phyloP scores from a whole-genome alignment of 495 filamentous ascomycete species.

The Friedmanniomyces simplex region DNA sequence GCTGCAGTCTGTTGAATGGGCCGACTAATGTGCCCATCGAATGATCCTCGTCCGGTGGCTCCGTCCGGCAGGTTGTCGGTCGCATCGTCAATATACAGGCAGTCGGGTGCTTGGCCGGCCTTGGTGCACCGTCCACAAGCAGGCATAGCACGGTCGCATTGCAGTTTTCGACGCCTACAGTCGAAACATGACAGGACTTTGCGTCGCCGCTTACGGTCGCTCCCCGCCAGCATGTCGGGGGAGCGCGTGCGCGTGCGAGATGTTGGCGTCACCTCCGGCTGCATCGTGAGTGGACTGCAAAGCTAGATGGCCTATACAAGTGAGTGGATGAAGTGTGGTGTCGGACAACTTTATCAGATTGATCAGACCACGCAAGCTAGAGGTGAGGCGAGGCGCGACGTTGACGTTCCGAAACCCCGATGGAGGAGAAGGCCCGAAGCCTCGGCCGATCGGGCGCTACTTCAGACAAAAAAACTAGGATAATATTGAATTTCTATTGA shows the following conservation, averaged over 20 bases:
- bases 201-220: constrained; percentile 20
- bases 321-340: neutral
- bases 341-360: too few species aligned
- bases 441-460: neutral
- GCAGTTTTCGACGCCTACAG: constrained; percentile 21
- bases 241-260: neutral
- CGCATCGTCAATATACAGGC: constrained; percentile 3
- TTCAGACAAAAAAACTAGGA: neutral
- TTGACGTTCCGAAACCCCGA: neutral
- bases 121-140: constrained; percentile 21
- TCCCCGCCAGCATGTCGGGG: constrained; percentile 4
- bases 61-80: neutral
- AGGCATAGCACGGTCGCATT: constrained; percentile 22
- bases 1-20: constrained; percentile 5
- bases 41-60: neutral
- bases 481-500: neutral
- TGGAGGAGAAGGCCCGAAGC: neutral
- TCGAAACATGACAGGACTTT: constrained; percentile 24
- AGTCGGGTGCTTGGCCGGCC: constrained; percentile 15
- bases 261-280: neutral
- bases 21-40: constrained; percentile 7
- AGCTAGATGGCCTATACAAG: neutral
- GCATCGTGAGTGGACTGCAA: neutral
- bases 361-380: neutral
- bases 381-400: too few species aligned